Percentiles rank a stretch among this genome's conserved stretches.
phyloP scores from a whole-genome alignment of 2,329 filamentous ascomycete species.

The Ceratocystis diversiconidia region DNA sequence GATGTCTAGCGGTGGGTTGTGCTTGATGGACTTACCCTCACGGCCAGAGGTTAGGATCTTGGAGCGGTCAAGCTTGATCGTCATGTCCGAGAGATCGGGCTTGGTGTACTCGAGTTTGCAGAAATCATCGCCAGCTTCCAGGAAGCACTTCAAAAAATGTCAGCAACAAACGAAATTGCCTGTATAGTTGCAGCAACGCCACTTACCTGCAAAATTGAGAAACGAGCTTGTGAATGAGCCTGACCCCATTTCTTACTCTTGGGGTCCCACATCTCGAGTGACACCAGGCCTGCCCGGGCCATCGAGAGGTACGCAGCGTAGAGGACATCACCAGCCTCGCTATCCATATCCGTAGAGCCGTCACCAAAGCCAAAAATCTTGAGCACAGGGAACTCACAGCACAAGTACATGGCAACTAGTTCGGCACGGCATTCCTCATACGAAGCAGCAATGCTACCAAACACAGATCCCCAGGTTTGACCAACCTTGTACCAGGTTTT shows the following conservation, averaged over 20 bases:
- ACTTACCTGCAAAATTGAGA: conserved; percentile 56
- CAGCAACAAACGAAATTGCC: conserved; percentile 1
- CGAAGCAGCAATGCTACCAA: conserved; percentile 70
- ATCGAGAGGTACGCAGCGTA: conserved; percentile 83
- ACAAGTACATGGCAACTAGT: conserved; percentile 80
- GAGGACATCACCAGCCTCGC: conserved; percentile 71
- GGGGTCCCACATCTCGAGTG: conserved; percentile 90
- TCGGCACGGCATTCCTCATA: conserved; percentile 84
- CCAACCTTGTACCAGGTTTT: conserved; percentile 86
- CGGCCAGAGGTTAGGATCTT: conserved; percentile 78
- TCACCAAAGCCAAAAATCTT: conserved; percentile 86
- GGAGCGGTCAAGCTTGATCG: conserved; percentile 66
- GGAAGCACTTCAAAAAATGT: conserved; percentile 44
- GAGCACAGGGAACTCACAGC: conserved; percentile 77
- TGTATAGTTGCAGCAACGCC: background rate
- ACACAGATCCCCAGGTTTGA: conserved; percentile 88
- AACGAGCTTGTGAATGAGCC: conserved; percentile 80
- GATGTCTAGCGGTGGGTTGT: background rate
- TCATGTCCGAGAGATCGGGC: conserved; percentile 66
- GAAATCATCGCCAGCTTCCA: conserved; percentile 75
- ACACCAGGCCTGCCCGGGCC: conserved; percentile 79
- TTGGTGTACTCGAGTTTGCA: conserved; percentile 62
- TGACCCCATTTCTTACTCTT: conserved; percentile 87
- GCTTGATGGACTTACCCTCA: conserved; percentile 33
- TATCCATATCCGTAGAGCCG: conserved; percentile 55